Percentiles rank a stretch among this genome's conserved stretches.
phyloP scores from a whole-genome alignment of 1,284 basidiomycete species.

The Ganoderma meredithae region DNA sequence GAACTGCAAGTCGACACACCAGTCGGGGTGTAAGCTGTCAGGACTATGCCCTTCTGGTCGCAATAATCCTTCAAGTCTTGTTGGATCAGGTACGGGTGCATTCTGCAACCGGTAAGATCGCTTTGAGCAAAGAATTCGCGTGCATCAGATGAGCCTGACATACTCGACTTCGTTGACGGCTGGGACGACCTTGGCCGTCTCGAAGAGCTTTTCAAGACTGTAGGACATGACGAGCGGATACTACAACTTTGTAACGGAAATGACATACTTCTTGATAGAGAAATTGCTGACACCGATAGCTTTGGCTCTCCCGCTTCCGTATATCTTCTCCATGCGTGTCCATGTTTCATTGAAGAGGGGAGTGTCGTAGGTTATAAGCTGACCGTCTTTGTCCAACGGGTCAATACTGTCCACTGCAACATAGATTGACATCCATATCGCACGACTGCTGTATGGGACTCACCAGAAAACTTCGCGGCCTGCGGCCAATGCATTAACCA shows the following conservation, averaged over 20 bases:
- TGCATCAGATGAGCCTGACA: slow-evolving; percentile 33
- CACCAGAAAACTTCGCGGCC: slow-evolving; percentile 37
- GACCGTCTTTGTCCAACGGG: slow-evolving; percentile 33
- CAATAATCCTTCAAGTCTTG: slow-evolving; percentile 66
- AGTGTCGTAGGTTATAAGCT: slow-evolving; percentile 46
- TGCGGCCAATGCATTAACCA: slow-evolving; percentile 46
- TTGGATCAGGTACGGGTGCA: slow-evolving; percentile 66
- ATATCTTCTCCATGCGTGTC: slow-evolving; percentile 64
- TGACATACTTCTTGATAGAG: slow-evolving; percentile 59
- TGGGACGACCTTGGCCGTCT: slow-evolving; percentile 55
- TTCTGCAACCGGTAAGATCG: slow-evolving; percentile 18
- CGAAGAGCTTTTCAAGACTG: slow-evolving; percentile 53
- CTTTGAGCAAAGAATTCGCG: slow-evolving; percentile 4
- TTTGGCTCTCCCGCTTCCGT: slow-evolving; percentile 55
- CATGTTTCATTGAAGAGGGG: slow-evolving; percentile 62
- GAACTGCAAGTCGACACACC: slow-evolving; percentile 42
- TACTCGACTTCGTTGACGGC: slow-evolving; percentile 72
- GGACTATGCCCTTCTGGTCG: slow-evolving; percentile 60
- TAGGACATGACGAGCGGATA: neutral
- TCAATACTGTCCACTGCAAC: slow-evolving; percentile 33
- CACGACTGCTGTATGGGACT: neutral
- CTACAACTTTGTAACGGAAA: neutral
- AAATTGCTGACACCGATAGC: slow-evolving; percentile 78
- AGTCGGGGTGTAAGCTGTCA: slow-evolving; percentile 75
- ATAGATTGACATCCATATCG: neutral